A percentile compares a stretch with the other conserved stretches of the same genome.
Conservation (phyloP, 805 yeast genomes). For the Dipodascus geniculatus region DNA sequence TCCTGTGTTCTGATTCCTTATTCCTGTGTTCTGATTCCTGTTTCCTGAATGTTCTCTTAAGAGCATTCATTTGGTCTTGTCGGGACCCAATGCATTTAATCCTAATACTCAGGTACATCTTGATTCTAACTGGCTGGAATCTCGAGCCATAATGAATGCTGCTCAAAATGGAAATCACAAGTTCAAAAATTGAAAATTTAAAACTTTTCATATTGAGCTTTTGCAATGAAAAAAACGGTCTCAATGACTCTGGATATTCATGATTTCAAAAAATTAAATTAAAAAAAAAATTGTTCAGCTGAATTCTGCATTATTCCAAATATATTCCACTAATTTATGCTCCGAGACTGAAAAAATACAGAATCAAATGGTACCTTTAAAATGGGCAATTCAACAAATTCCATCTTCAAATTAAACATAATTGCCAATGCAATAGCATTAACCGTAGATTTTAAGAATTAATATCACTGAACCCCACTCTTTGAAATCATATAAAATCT, state of each 20-base stretch:
- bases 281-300: not conserved
- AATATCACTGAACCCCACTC: not conserved
- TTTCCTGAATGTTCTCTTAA: no score
- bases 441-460: not conserved
- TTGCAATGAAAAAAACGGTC: no score
- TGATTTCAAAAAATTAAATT: no score
- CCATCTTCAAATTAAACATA: slow-evolving; percentile 1
- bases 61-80: no score
- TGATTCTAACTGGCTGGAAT: no score
- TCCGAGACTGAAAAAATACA: no score
- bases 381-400: not conserved
- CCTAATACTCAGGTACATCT: no score
- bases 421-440: not conserved
- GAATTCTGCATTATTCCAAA: not conserved
- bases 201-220: not conserved
- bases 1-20: no score
- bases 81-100: not conserved
- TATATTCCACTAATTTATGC: not conserved
- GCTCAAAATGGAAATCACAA: not conserved
- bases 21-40: no score
- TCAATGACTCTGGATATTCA: no score
- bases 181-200: not conserved
- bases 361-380: no score
- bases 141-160: no score
- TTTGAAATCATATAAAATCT: not conserved